These are phyloP conservation scores for Diplodia corticola DNA, from an alignment of 2,329 filamentous ascomycete genomes.

Conservation along the genomic window DNA sequence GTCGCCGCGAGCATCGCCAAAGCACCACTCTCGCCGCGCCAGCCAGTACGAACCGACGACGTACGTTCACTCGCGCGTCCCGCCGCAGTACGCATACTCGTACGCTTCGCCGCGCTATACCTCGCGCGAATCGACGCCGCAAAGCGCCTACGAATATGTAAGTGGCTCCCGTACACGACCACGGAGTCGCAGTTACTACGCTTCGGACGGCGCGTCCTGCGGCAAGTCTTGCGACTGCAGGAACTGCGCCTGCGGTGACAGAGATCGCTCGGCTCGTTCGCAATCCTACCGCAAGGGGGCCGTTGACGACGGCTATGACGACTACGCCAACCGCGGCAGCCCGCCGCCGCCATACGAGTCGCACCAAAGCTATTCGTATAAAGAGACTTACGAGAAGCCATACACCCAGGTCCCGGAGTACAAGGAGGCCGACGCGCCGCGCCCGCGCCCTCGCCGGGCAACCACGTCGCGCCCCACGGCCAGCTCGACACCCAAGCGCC, in stretches of 20 bases:
- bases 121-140: slow-evolving; percentile 46
- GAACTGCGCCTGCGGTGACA: slow-evolving; percentile 44
- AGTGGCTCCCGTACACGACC: slow-evolving; percentile 57
- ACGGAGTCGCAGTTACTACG: slow-evolving; percentile 41
- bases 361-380: slow-evolving; percentile 52
- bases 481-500: slow-evolving; percentile 42
- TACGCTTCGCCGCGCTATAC: slow-evolving; percentile 46
- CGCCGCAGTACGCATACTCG: slow-evolving; percentile 35
- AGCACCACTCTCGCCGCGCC: slow-evolving; percentile 53
- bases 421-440: slow-evolving; percentile 44
- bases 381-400: slow-evolving; percentile 55
- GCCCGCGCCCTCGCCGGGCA: slow-evolving; percentile 54
- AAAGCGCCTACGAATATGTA: slow-evolving; percentile 63
- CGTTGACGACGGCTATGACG: slow-evolving; percentile 55
- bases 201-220: slow-evolving; percentile 40
- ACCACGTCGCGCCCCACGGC: slow-evolving; percentile 50
- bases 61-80: slow-evolving; percentile 46
- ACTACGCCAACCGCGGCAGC: slow-evolving; percentile 43
- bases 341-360: slow-evolving; percentile 52
- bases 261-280: slow-evolving; percentile 53
- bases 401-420: slow-evolving; percentile 52
- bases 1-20: slow-evolving; percentile 47
- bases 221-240: slow-evolving; percentile 33
- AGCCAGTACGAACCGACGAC: slow-evolving; percentile 51
- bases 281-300: slow-evolving; percentile 59